Base-by-base conservation (phyloP, 2,329 filamentous ascomycete species). In the Cladophialophora chaetospira region DNA sequence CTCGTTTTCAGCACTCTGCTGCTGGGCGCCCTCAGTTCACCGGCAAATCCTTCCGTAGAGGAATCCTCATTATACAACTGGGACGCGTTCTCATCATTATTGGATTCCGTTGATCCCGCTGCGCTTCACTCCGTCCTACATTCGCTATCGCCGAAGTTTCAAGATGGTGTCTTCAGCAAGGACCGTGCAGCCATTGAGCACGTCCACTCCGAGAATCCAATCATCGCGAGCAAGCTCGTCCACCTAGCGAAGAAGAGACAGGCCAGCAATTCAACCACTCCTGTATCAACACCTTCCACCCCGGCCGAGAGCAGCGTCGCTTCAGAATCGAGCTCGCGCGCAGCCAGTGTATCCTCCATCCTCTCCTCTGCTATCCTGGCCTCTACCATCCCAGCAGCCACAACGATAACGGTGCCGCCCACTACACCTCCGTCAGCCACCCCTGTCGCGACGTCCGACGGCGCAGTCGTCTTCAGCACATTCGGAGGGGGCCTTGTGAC, bases 111-210 rank as follows among this genome's bases (percentile, higher is more conserved):
- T 54, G 82, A 85, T 19, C 79, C 80, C 53, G 77, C 82, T 46
- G 79, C 82, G 38, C 75, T 92, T 52, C 86, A 89, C 70, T 80
- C 81, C 44, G 82, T 88, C 51, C 77, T 91, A 28, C 85, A 88
- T 70, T 75, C 79, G 60, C 80, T 85, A 65, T 76, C 86, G 52
- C 78, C 80, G 45, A 82, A 83, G 67, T 89, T 86, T 72, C 81
- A 84, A 68, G 82, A 88, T 67, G 87, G 87, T 57, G 79, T 89
- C 54, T 88, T 86, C 70, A 79, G 82, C 61, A 82, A 84, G 61
- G 86, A 88, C 66, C 79, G 78, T 63, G 76, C 79, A 9, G 86
- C 85, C 23, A 77, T 88, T 53, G 82, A 88, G 69, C 82, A 80
- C 29, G 78, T 88, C 25, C 81, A 85, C 72, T 75, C 77, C 40